Conservation (phyloP, 192 early-diverging fungal genomes). For the Obelidium mucronatum region DNA sequence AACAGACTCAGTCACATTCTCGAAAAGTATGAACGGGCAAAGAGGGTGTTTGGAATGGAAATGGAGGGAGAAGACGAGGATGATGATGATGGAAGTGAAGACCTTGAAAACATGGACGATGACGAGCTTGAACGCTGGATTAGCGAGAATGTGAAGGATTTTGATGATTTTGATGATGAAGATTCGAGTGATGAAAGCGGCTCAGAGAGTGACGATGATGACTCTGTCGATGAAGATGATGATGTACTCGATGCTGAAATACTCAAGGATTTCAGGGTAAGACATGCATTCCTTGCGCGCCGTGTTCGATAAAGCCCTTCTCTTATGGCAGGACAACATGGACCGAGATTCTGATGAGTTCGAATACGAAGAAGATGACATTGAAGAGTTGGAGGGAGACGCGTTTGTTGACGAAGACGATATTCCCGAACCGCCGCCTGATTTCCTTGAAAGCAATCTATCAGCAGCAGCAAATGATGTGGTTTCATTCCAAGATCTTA, state of each 20-base stretch:
- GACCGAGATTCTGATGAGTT: neutral
- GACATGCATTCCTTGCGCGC: neutral
- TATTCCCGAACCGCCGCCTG: slow-evolving; percentile 9
- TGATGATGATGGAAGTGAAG: neutral
- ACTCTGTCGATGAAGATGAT: slow-evolving; percentile 9
- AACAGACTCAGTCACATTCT: slow-evolving; percentile 20
- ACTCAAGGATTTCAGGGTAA: slow-evolving; percentile 11
- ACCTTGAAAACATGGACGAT: neutral
- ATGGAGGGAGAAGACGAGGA: neutral
- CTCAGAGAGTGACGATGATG: slow-evolving; percentile 10
- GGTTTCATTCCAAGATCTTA: slow-evolving; percentile 20
- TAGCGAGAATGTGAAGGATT: neutral
- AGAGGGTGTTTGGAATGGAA: neutral
- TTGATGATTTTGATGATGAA: slow-evolving; percentile 6
- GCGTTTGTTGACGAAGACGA: slow-evolving; percentile 21
- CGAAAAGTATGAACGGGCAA: slow-evolving; percentile 31
- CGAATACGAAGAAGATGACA: slow-evolving; percentile 1
- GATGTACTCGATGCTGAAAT: slow-evolving; percentile 36
- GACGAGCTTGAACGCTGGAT: slow-evolving; percentile 11
- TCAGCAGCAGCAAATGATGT: neutral
- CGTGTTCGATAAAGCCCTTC: too few species aligned
- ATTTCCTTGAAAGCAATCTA: neutral
- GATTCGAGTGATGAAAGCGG: slow-evolving; percentile 6
- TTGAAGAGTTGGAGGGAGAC: neutral
- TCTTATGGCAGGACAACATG: neutral